phyloP scores from a whole-genome alignment of 2,329 filamentous ascomycete genomes.

The Ceratocystis huliohia region DNA sequence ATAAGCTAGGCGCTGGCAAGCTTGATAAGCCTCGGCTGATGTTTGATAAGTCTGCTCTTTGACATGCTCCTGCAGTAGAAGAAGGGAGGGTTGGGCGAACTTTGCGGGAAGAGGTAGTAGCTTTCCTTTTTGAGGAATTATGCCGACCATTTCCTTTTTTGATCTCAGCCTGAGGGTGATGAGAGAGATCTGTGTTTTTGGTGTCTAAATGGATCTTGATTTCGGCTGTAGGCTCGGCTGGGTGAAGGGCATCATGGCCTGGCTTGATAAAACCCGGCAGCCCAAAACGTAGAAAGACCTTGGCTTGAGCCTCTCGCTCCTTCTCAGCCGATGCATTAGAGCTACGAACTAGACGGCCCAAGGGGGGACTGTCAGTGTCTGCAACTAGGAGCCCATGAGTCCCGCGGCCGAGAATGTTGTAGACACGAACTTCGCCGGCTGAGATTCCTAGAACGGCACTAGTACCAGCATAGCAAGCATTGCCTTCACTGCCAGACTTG shows the following conservation, averaged over 20 bases:
- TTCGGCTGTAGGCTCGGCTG: neutral
- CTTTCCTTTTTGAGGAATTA: neutral
- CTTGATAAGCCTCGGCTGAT: constrained; percentile 14
- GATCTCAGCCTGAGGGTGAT: neutral
- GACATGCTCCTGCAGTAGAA: neutral
- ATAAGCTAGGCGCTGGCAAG: constrained; percentile 18
- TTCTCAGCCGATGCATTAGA: constrained; percentile 18
- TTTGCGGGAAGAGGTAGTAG: neutral
- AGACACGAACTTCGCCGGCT: constrained; percentile 52
- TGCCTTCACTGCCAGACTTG: constrained; percentile 51
- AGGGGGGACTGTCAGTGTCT: constrained; percentile 40
- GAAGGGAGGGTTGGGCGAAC: neutral
- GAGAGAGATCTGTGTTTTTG: neutral
- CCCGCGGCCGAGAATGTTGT: constrained; percentile 55
- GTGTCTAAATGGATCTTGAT: neutral
- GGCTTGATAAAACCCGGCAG: neutral
- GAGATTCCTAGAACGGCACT: constrained; percentile 57
- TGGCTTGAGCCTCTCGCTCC: constrained; percentile 5
- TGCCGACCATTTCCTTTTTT: neutral
- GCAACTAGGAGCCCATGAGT: constrained; percentile 56
- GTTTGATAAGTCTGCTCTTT: neutral
- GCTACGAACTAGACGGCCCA: constrained; percentile 34
- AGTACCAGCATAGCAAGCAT: constrained; percentile 58
- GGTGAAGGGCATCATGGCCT: neutral
- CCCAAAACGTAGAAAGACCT: neutral